Evolutionary conservation across 208 protist species (phyloP).

Genomic region (Trypanosoma congolense): DNA sequence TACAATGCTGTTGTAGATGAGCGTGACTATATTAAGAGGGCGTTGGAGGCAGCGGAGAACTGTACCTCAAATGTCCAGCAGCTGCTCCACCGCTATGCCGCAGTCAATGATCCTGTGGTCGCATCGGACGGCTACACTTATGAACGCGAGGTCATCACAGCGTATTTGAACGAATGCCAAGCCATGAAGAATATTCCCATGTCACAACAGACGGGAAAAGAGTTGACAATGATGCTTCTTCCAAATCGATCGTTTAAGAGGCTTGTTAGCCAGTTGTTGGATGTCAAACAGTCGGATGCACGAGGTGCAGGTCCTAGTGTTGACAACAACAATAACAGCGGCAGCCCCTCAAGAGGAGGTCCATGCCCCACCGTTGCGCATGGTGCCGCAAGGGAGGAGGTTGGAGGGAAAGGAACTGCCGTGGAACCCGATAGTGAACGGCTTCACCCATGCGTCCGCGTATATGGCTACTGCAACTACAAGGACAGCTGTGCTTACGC

Average conservation of each 20-base stretch:
- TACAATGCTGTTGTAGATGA: constrained; percentile 63
- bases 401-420: constrained; percentile 4
- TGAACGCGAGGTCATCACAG: constrained; percentile 75
- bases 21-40: constrained; percentile 37
- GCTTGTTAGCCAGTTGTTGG: constrained; percentile 60
- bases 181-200: constrained; percentile 43
- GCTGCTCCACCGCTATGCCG: constrained; percentile 61
- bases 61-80: constrained; percentile 42
- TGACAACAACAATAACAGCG: constrained; percentile 14
- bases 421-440: constrained; percentile 39
- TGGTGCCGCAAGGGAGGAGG: constrained; percentile 7
- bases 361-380: constrained; percentile 5
- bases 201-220: constrained; percentile 66
- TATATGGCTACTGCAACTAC: constrained; percentile 90
- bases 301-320: constrained; percentile 9
- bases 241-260: constrained; percentile 80
- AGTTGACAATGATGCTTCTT: constrained; percentile 59
- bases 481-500: constrained; percentile 80
- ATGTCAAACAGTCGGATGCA: constrained; percentile 19
- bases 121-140: constrained; percentile 90
- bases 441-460: constrained; percentile 82
- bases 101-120: constrained; percentile 83
- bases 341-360: constrained; percentile 6
- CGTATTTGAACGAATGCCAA: constrained; percentile 62
- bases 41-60: constrained; percentile 44